A percentile compares a stretch with the other conserved stretches of the same genome.
Conservation (phyloP, 495 filamentous ascomycete species). For the Aspergillus saccharolyticus region DNA sequence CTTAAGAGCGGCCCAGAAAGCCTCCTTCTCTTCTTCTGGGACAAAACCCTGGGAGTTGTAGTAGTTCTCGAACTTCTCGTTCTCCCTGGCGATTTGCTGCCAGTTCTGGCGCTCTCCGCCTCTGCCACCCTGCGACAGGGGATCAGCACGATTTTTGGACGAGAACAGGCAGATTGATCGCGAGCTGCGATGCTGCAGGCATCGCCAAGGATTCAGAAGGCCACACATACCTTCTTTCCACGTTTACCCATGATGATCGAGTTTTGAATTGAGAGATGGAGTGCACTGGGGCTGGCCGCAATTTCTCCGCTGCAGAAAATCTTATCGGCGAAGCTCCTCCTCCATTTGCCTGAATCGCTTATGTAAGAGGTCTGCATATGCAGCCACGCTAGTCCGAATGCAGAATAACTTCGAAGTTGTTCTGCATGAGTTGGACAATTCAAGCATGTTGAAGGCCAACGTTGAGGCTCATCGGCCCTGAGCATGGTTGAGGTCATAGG, state of each 20-base stretch:
- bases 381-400: background rate
- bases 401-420: too few species aligned
- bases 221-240: constrained; percentile 30
- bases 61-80: constrained; percentile 73
- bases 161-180: background rate
- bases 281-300: background rate
- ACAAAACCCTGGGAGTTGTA: constrained; percentile 75
- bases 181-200: background rate
- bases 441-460: too few species aligned
- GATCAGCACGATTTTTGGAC: constrained; percentile 10
- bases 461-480: too few species aligned
- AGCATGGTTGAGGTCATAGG: too few species aligned
- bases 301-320: constrained; percentile 7
- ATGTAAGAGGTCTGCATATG: background rate
- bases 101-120: constrained; percentile 41
- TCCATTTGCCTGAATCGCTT: background rate
- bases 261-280: background rate
- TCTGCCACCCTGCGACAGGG: constrained; percentile 24
- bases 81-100: constrained; percentile 59
- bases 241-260: constrained; percentile 35
- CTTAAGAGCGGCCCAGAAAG: constrained; percentile 77
- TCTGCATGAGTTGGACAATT: too few species aligned
- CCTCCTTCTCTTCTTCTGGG: constrained; percentile 62
- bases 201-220: background rate
- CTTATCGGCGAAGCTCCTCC: background rate